Evolutionary conservation across 495 filamentous ascomycete genomes (phyloP), one percentile per base, ranked within the genome.

Genomic region (Penicillium angulare): DNA sequence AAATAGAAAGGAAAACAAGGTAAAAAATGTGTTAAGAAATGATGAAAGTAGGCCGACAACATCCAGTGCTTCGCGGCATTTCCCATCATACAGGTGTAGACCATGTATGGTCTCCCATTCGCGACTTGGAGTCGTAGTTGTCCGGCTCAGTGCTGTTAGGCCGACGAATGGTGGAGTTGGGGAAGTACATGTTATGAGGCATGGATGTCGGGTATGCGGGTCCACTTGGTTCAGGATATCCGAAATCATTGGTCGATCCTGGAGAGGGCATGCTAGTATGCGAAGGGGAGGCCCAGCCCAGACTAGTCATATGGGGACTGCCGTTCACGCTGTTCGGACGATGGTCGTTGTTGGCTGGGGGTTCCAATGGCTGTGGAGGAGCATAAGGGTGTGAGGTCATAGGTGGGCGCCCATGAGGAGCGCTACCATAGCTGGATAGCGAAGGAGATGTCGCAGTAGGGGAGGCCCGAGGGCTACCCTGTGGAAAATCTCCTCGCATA

Each of bases 381-480:
- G 81, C 87, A 61, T 92, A 96, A 0, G 91, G 91, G 69, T 96
- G 90, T 16, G 91, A 96, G 57, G 82, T 92, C 84, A 78, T 80
- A 50, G 65, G 86, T 53, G 65, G 89, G 61, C 71, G 86, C 66
- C 56, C 79, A 71, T 65, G 83, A 74, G 45, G 82, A 53, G 55
- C 72, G 61, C 68, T 81, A 50, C 71, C 71, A 52, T 78, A 84
- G 49, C 75, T 79, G 9, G 83, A 84, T 7, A 82, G 66, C 7
- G 81, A 79, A 3, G 80, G 80, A 7, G 83, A 79, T 6, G 80
- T 84, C 24, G 79, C 74, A 2, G 83, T 78, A 0, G 86, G 83
- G 32, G 85, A 87, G 39, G 84, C 77, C 23, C 85, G 81, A 27
- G 89, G 84, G 58, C 85, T 89, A 13, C 80, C 81, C 52, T 89